Evolutionary conservation across 345 rosid genomes (phyloP).

Genomic region (Aquilaria sinensis): DNA sequence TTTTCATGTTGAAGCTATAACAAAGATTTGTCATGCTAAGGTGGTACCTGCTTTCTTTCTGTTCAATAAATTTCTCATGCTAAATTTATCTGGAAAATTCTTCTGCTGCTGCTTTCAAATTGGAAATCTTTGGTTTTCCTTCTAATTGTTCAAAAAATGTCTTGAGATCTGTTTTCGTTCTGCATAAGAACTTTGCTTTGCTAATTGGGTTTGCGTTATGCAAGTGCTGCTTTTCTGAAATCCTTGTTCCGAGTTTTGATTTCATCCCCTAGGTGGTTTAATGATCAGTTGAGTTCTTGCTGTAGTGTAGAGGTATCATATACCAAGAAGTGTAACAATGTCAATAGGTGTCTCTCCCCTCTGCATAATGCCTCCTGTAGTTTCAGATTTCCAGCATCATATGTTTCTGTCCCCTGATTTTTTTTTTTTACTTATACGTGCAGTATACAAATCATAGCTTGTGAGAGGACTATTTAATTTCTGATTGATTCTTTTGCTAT

Average conservation of each 20-base stretch:
- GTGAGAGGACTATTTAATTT: conserved; percentile 14
- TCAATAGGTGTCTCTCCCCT: neutral
- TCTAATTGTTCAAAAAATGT: neutral
- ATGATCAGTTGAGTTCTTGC: neutral
- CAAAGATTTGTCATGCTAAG: conserved; percentile 52
- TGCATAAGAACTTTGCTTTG: neutral
- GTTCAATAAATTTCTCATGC: neutral
- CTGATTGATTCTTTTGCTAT: neutral
- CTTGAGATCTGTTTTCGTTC: neutral
- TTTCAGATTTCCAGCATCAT: neutral
- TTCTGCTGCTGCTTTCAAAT: neutral
- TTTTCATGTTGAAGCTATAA: conserved; percentile 50
- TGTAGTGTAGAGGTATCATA: conserved; percentile 1
- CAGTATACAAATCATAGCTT: conserved; percentile 32
- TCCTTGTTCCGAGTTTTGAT: neutral
- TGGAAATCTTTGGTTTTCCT: neutral
- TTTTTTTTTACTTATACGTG: conserved; percentile 9
- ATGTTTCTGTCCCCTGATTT: conserved; percentile 3
- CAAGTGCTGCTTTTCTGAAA: neutral
- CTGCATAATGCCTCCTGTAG: no score
- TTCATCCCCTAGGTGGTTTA: neutral
- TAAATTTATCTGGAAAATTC: neutral
- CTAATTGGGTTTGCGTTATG: neutral
- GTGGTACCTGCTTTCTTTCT: conserved; percentile 15
- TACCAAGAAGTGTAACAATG: neutral